These are phyloP conservation scores for Boletus rubescentipes DNA, from an alignment of 768 basidiomycete species.

Conservation along the genomic window DNA sequence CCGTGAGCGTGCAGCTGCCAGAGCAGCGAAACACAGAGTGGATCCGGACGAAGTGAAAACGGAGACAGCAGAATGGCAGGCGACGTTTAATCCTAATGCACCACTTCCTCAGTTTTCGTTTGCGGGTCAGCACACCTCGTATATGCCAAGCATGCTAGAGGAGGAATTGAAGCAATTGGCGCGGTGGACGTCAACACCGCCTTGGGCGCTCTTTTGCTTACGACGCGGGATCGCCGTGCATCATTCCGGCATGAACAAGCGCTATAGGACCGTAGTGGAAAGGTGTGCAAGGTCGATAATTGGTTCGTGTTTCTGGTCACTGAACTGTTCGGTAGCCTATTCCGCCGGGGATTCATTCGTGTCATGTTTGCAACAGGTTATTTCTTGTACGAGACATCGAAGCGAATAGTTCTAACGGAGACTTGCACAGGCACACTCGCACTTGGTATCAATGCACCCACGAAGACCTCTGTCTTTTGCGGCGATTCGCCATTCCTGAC, in stretches of 20 bases:
- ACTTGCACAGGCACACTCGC: conserved; percentile 56
- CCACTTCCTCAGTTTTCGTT: conserved; percentile 64
- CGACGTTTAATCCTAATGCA: conserved; percentile 54
- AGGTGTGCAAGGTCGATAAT: conserved; percentile 36
- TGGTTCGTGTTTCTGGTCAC: not conserved
- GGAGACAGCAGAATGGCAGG: conserved; percentile 45
- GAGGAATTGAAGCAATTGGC: conserved; percentile 44
- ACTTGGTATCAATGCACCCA: conserved; percentile 73
- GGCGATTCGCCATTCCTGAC: conserved; percentile 62
- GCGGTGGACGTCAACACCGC: conserved; percentile 33
- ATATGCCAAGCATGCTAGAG: conserved; percentile 47
- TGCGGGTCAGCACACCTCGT: conserved; percentile 41
- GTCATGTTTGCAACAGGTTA: conserved; percentile 67
- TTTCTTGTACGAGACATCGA: not conserved
- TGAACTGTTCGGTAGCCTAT: conserved; percentile 33
- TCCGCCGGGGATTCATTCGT: conserved; percentile 59
- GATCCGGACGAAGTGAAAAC: conserved; percentile 26
- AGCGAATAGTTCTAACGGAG: not conserved
- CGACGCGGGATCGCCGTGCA: conserved; percentile 66
- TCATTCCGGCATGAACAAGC: conserved; percentile 67
- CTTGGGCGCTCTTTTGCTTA: conserved; percentile 49
- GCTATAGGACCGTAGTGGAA: conserved; percentile 58
- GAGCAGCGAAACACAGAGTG: conserved; percentile 39
- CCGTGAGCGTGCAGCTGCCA: conserved; percentile 45
- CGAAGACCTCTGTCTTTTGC: conserved; percentile 63